These are phyloP conservation scores for Suhomyces anneliseae DNA, from an alignment of 1,139 yeast species.

Conservation along the genomic window DNA sequence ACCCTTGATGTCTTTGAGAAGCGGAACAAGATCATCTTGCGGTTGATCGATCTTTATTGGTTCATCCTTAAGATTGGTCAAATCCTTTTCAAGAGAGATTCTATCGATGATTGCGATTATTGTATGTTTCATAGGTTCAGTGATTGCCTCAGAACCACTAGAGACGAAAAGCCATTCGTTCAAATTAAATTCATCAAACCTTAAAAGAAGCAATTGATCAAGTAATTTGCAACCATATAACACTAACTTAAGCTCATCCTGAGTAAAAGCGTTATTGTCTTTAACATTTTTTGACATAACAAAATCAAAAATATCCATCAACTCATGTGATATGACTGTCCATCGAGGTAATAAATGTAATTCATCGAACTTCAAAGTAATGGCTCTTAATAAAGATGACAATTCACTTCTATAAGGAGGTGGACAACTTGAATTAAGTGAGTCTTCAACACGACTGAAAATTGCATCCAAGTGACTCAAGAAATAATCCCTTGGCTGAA, in stretches of 20 bases:
- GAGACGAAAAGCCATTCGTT: constrained; percentile 85
- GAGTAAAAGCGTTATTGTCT: constrained; percentile 30
- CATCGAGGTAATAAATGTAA: constrained; percentile 69
- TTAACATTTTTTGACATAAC: constrained; percentile 28
- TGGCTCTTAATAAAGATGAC: constrained; percentile 59
- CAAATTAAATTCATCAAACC: constrained; percentile 76
- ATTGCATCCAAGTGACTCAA: constrained; percentile 50
- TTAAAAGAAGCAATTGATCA: constrained; percentile 67
- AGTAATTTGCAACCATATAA: constrained; percentile 72
- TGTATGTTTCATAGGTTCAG: constrained; percentile 31
- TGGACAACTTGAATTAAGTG: constrained; percentile 36
- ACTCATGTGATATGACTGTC: constrained; percentile 64
- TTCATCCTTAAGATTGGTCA: constrained; percentile 33
- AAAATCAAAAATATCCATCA: constrained; percentile 53
- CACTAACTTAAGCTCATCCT: constrained; percentile 43
- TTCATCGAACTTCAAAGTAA: constrained; percentile 61
- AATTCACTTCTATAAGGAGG: constrained; percentile 44
- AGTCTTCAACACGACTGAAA: constrained; percentile 48
- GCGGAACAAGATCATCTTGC: constrained; percentile 36
- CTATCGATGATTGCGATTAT: constrained; percentile 49
- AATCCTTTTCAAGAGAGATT: constrained; percentile 44
- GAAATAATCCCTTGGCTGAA: constrained; percentile 61
- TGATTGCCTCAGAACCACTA: constrained; percentile 66
- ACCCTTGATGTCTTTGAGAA: constrained; percentile 45
- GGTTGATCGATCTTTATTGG: constrained; percentile 32